These are phyloP conservation scores for Mallotus japonicus DNA, from an alignment of 441 rosid genomes.

Conservation along the genomic window DNA sequence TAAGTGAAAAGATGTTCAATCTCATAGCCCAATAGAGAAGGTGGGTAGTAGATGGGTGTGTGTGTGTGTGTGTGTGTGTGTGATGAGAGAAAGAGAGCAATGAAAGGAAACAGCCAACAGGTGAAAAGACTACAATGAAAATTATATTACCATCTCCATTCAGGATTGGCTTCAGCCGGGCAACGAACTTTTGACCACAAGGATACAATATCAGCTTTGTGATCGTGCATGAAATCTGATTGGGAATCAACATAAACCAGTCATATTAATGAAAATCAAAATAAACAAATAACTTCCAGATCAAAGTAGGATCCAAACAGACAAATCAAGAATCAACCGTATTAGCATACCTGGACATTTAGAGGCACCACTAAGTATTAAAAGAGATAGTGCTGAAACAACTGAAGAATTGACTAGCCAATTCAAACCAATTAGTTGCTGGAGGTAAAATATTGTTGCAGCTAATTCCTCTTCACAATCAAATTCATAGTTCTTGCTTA, in stretches of 20 bases:
- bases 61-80: background rate
- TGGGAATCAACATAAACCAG: conserved; percentile 23
- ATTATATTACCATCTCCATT: conserved; percentile 82
- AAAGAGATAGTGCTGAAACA: conserved; percentile 63
- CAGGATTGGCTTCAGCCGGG: conserved; percentile 69
- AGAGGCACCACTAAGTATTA: conserved; percentile 40
- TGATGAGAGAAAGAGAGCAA: no score
- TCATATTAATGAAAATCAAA: background rate
- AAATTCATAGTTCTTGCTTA: conserved; percentile 26
- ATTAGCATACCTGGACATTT: conserved; percentile 42
- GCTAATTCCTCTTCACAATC: conserved; percentile 47
- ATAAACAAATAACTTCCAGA: background rate
- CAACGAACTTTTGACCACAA: conserved; percentile 45
- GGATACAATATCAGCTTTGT: conserved; percentile 29
- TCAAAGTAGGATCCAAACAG: background rate
- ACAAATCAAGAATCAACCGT: conserved; percentile 10
- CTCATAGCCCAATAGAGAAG: background rate
- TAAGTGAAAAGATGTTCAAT: background rate
- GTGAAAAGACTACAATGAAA: background rate
- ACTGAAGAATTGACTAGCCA: conserved; percentile 54
- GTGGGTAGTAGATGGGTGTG: background rate
- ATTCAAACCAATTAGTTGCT: conserved; percentile 50
- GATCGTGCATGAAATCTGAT: conserved; percentile 27
- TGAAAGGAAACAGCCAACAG: no score
- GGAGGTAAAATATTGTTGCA: conserved; percentile 54